These are phyloP conservation scores for Amphibolis antarctica DNA, from an alignment of 106 monocot species.

Conservation along the genomic window DNA sequence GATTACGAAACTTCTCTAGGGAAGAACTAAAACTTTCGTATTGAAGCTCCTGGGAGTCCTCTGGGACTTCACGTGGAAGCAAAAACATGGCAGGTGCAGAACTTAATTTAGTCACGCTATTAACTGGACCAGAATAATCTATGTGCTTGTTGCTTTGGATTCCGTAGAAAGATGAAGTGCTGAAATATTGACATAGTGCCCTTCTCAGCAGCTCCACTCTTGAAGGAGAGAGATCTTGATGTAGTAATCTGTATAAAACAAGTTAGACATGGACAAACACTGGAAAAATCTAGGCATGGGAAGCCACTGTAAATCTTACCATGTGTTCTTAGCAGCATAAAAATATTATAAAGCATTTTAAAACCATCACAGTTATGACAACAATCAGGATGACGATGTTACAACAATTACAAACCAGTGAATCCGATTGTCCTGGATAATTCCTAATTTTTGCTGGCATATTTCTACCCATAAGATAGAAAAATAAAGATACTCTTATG, in stretches of 20 bases:
- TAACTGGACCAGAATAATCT: slow-evolving; percentile 16
- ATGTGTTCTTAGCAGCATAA: background rate
- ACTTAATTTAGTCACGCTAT: slow-evolving; percentile 12
- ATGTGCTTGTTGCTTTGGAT: slow-evolving; percentile 3
- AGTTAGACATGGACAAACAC: background rate
- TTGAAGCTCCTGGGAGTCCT: slow-evolving; percentile 8
- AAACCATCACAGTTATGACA: too few species aligned
- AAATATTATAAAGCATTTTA: too few species aligned
- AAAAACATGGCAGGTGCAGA: slow-evolving; percentile 35
- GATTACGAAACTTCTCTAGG: slow-evolving; percentile 10
- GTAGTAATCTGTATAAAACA: slow-evolving; percentile 38
- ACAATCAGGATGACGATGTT: too few species aligned
- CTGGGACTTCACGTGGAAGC: slow-evolving; percentile 29
- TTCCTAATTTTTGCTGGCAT: too few species aligned
- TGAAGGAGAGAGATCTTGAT: slow-evolving; percentile 50
- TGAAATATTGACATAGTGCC: slow-evolving; percentile 38
- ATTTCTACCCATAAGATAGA: too few species aligned
- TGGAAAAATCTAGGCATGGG: background rate
- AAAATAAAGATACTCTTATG: too few species aligned
- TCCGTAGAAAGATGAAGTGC: slow-evolving; percentile 37
- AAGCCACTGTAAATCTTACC: background rate
- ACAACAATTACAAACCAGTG: too few species aligned
- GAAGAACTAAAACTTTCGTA: slow-evolving; percentile 7
- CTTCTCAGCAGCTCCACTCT: slow-evolving; percentile 34
- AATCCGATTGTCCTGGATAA: too few species aligned